Base-by-base conservation (phyloP, 805 yeast species). In the Maudiozyma serrabonitensis region DNA sequence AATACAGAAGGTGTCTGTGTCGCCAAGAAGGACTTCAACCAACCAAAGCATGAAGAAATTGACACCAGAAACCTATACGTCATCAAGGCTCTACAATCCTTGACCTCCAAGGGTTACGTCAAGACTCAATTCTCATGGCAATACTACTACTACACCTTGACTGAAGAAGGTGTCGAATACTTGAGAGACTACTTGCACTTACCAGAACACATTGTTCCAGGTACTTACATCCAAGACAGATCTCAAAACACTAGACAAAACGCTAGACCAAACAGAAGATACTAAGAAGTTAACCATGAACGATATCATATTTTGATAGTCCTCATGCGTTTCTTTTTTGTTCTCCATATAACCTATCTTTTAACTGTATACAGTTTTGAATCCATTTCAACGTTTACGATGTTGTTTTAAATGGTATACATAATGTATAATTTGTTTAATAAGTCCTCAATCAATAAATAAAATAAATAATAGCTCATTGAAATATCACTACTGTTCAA, bases 91-190 rank as follows among this genome's bases (percentile, higher is more conserved):
- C 84, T 93, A 76, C 99, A 93, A 81, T 91, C 98, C 60, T 87
- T 93, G 76, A 88, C 95, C 72, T 93, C 99, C 58, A 88, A 85
- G 78, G 99, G 99, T 75, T 93, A 71, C 84, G 98, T 93, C 77
- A 89, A 91, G 87, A 93, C 99, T 69, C 98, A 89, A 80, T 93
- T 91, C 85, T 91, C 98, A 71, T 93, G 99, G 99, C 97, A 90
- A 84, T 88, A 88, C 83, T 93, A 93, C 81, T 93, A 93, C 95
- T 93, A 93, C 95, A 88, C 99, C 81, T 86, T 93, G 74, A 93
- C 98, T 73, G 98, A 93, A 73, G 96, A 87, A 78, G 99, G 99
- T 84, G 91, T 93, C 62, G 96, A 89, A 73, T 93, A 80, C 85
- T 86, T 93, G 73, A 87, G 97, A 80, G 89, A 87, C 74, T 93